A percentile compares a stretch with the other conserved stretches of the same genome.
These are phyloP conservation scores for Metarhizium album DNA, from an alignment of 2,329 filamentous ascomycete species.

Conservation along the genomic window DNA sequence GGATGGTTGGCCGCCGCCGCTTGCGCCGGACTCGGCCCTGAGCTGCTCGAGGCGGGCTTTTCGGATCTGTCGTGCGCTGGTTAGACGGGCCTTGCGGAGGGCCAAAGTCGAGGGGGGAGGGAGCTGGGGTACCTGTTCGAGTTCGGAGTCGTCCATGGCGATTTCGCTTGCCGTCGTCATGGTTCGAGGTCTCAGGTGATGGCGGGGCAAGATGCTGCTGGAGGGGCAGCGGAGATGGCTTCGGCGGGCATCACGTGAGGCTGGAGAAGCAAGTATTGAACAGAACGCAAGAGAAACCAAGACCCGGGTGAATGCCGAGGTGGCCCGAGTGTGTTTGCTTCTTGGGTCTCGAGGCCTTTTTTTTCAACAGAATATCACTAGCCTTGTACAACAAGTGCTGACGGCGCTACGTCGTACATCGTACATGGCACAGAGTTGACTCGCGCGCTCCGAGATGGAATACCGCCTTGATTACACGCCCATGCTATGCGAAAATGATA, in stretches of 20 bases:
- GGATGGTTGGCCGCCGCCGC: slow-evolving; percentile 28
- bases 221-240: slow-evolving; percentile 9
- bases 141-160: slow-evolving; percentile 34
- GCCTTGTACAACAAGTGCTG: too few species aligned
- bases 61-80: slow-evolving; percentile 52
- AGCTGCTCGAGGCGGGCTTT: slow-evolving; percentile 89
- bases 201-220: slow-evolving; percentile 4
- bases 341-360: too few species aligned
- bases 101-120: accelerated
- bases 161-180: slow-evolving; percentile 7
- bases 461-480: slow-evolving; percentile 2
- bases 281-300: background rate
- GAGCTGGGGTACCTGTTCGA: slow-evolving; percentile 24
- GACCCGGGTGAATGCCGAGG: too few species aligned
- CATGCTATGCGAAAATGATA: slow-evolving; percentile 8
- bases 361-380: too few species aligned
- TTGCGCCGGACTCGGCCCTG: slow-evolving; percentile 55
- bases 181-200: slow-evolving; percentile 1
- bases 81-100: slow-evolving; percentile 1
- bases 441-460: too few species aligned
- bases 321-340: too few species aligned
- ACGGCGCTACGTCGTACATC: too few species aligned
- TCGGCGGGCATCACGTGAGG: slow-evolving; percentile 10
- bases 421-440: too few species aligned
- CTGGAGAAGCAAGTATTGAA: background rate